These are phyloP conservation scores for Botrytis porri DNA, from an alignment of 2,329 filamentous ascomycete genomes.

Conservation along the genomic window DNA sequence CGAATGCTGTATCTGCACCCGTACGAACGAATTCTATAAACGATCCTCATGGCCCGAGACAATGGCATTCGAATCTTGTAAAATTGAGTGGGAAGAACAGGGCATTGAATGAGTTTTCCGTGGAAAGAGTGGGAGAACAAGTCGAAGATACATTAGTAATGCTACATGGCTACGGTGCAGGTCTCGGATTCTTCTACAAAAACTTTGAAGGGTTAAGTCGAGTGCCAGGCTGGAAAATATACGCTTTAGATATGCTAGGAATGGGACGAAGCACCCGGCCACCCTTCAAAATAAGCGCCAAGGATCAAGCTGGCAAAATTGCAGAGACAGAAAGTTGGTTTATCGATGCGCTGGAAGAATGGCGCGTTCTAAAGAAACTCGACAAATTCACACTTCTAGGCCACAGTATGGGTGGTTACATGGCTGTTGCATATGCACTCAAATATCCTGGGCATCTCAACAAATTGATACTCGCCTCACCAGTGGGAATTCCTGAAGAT, in stretches of 20 bases:
- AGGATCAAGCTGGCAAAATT: slow-evolving; percentile 76
- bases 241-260: slow-evolving; percentile 89
- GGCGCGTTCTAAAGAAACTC: slow-evolving; percentile 83
- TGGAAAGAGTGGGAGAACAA: slow-evolving; percentile 77
- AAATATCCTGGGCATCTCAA: slow-evolving; percentile 95
- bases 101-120: slow-evolving; percentile 86
- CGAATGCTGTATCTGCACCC: slow-evolving; percentile 41
- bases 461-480: slow-evolving; percentile 92
- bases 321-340: slow-evolving; percentile 93
- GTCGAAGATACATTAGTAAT: slow-evolving; percentile 88
- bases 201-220: slow-evolving; percentile 90
- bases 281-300: slow-evolving; percentile 78
- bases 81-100: slow-evolving; percentile 80
- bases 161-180: slow-evolving; percentile 94
- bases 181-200: slow-evolving; percentile 96
- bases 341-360: slow-evolving; percentile 92
- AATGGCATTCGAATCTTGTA: slow-evolving; percentile 85
- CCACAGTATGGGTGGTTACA: slow-evolving; percentile 91
- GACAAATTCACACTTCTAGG: slow-evolving; percentile 92
- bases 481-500: slow-evolving; percentile 91
- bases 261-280: slow-evolving; percentile 90
- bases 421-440: slow-evolving; percentile 89
- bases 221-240: slow-evolving; percentile 78
- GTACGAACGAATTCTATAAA: slow-evolving; percentile 49
- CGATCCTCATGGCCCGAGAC: slow-evolving; percentile 80